Evolutionary conservation across 352 stramenopile genomes (phyloP).

Genomic region (Thraustochytrium aureum): DNA sequence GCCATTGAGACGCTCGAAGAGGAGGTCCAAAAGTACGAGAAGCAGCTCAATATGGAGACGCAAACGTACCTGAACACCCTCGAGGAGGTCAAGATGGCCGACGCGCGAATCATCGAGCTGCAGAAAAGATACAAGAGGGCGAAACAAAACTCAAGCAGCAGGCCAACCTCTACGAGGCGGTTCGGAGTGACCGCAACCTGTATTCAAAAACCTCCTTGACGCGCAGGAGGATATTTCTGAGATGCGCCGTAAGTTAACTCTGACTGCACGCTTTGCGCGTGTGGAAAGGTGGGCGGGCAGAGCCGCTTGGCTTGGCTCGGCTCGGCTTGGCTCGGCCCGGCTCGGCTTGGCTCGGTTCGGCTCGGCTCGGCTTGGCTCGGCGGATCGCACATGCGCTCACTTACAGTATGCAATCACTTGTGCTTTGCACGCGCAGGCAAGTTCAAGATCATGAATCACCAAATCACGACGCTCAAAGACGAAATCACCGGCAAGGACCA

Average conservation of each 20-base stretch:
- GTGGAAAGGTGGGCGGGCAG: neutral
- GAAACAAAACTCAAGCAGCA: conserved; percentile 95
- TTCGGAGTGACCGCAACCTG: conserved; percentile 89
- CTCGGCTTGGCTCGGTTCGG: too few species aligned
- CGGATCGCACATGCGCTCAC: too few species aligned
- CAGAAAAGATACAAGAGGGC: conserved; percentile 74
- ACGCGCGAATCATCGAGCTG: conserved; percentile 64
- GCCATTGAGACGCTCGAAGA: conserved; percentile 76
- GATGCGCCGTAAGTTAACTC: conserved; percentile 96
- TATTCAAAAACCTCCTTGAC: conserved; percentile 96
- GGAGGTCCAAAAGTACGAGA: conserved; percentile 81
- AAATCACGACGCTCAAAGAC: conserved; percentile 94
- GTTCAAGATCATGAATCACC: conserved; percentile 73
- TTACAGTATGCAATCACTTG: too few species aligned
- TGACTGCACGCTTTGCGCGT: conserved; percentile 58
- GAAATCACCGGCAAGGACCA: conserved; percentile 92
- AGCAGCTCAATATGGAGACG: conserved; percentile 71
- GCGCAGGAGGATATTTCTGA: conserved; percentile 93
- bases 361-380: too few species aligned
- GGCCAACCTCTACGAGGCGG: conserved; percentile 92
- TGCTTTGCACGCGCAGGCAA: conserved; percentile 2
- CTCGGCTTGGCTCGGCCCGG: too few species aligned
- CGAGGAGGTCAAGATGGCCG: conserved; percentile 69
- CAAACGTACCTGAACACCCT: conserved; percentile 76
- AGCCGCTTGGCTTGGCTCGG: neutral